Conservation (phyloP, 257 asterid genomes). For the Plantago elongata region DNA sequence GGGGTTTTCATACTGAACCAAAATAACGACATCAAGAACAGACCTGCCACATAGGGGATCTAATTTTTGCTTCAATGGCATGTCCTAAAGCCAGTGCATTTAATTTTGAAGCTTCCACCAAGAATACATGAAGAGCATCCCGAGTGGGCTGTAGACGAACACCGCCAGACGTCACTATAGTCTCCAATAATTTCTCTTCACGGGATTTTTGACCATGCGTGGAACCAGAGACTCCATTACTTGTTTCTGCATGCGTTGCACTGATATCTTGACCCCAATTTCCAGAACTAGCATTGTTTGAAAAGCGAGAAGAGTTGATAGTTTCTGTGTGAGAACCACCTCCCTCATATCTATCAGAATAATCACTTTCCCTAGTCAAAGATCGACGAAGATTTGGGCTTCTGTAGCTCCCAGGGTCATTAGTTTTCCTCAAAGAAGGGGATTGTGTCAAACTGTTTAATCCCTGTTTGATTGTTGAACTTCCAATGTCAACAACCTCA, state of each 20-base stretch:
- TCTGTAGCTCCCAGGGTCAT: constrained; percentile 70
- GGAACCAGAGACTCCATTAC: constrained; percentile 37
- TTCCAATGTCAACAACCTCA: constrained; percentile 91
- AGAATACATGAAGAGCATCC: constrained; percentile 76
- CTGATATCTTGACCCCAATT: constrained; percentile 63
- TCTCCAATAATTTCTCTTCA: constrained; percentile 80
- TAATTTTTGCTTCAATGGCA: constrained; percentile 78
- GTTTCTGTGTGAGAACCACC: constrained; percentile 38
- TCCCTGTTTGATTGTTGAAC: constrained; percentile 89
- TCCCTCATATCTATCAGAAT: constrained; percentile 59
- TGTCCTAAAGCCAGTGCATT: constrained; percentile 57
- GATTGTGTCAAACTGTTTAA: constrained; percentile 71
- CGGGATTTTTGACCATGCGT: constrained; percentile 58
- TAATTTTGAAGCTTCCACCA: constrained; percentile 75
- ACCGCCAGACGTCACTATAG: constrained; percentile 89
- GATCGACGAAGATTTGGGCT: constrained; percentile 87
- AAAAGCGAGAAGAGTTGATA: constrained; percentile 44
- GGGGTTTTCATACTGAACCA: background rate
- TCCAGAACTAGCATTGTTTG: constrained; percentile 57
- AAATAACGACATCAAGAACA: constrained; percentile 19
- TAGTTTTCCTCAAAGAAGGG: constrained; percentile 60
- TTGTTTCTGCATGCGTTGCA: constrained; percentile 48
- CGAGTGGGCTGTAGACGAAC: constrained; percentile 96
- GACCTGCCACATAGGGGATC: constrained; percentile 95
- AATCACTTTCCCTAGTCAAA: constrained; percentile 61